Base-by-base conservation (phyloP, 2,329 filamentous ascomycete species). In the Aspergillus calidoustus region DNA sequence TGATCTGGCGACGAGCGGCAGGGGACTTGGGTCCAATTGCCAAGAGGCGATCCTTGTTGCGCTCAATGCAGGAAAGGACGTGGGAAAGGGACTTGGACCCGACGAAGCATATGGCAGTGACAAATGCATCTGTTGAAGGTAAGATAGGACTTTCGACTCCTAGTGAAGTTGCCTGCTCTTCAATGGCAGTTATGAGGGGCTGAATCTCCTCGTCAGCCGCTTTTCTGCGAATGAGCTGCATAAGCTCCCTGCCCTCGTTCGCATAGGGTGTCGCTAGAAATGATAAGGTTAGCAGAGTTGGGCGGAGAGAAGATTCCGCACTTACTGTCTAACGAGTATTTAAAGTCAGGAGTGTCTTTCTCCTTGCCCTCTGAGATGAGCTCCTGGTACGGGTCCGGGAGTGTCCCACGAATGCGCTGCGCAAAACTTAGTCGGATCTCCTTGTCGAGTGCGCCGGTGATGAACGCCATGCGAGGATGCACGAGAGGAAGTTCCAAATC, bases 381-480 rank as follows among this genome's bases (percentile, higher is more conserved):
- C 3, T 82, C 81, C 69, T 93, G 88, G 73, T 97, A 98, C 7
- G 89, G 87, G 57, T 91, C 88, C 1, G 94, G 95, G 7, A 99
- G 82, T 5, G 95, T 98, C 65, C 93, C 93, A 76, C 95, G 93
- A 73, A 99, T 97, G 60, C 95, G 89, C 78, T 97, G 94, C 0
- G 95, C 93, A 76, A 99, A 99, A 72, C 93, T 97, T 54, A 99
- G 83, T 5, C 95, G 90, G 67, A 99, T 96, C 80, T 99, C 95
- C 81, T 98, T 98, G 74, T 99, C 95, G 61, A 99, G 80, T 3
- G 92, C 90, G 22, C 93, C 94, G 57, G 89, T 83, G 66, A 99
- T 95, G 78, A 99, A 97, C 34, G 94, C 92, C 79, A 97, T 97
- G 80, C 89, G 91, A 1, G 95, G 93, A 74, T 97, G 88, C 38